Evolutionary conservation across 176 grass and related monocot species (phyloP), one percentile per base, ranked within the genome.

Genomic region (Bonia amplexicaulis): DNA sequence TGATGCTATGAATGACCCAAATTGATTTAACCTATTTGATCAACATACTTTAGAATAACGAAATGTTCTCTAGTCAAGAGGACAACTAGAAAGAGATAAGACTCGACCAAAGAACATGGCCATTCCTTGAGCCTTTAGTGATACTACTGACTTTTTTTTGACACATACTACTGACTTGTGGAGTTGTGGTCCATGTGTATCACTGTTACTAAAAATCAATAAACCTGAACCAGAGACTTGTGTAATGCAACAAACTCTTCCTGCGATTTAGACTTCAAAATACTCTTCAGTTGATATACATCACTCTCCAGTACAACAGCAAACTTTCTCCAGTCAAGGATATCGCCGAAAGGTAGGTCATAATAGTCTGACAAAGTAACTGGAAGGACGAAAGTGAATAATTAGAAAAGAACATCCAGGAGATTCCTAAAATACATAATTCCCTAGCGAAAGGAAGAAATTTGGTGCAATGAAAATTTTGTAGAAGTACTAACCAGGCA

Each of bases 351-450:
- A 60, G 89, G 85, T 55, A 96, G 55, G 45, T 98, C 93, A 39
- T 92, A 90, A 33, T 88, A 87, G 80, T 98, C 76, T 23, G 94
- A 95, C 83, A 95, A 92, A 90, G 92, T 92, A 84, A 95, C 93
- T 95, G 82, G 27, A 92, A 82, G 48, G 46, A 82, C 39, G 33
- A 48, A 74, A 73, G 12, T 78, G 49, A 42, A 69, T 23, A 7
- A 69, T 92, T 29, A 86, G 76, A 71, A 77, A 62, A 81, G 22
- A 81, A 49, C 66, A 53, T 87, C 68, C 16, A 54, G 12, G 80
- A 65, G 19, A 45, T 4, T 16, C 39, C 33, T 71, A 66, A 78
- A 82, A 58, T 17, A 14, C 0, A 86, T 9, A 72, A 33, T 47
- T 54, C 37, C 47, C 48, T 6, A 37, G 22, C 16, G 14, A 80